A percentile compares a stretch with the other conserved stretches of the same genome.
phyloP scores from a whole-genome alignment of 345 rosid species.

The Cochlearia excelsa region DNA sequence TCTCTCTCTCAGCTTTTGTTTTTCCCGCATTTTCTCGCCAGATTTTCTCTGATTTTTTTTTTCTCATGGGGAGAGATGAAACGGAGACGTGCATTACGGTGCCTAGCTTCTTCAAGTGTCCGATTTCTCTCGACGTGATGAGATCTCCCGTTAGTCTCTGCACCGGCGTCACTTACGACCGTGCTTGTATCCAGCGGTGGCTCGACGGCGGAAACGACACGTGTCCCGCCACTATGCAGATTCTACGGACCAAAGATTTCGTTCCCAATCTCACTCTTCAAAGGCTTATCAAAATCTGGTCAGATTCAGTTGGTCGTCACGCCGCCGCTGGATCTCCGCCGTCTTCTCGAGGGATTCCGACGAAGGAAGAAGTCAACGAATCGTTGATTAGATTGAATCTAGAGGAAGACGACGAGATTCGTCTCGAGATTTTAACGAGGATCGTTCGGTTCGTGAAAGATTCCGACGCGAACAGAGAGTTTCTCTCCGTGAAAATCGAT shows the following conservation, averaged over 20 bases:
- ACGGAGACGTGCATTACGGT: slow-evolving; percentile 52
- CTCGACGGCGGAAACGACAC: slow-evolving; percentile 84
- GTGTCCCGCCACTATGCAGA: slow-evolving; percentile 97
- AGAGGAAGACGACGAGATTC: slow-evolving; percentile 11
- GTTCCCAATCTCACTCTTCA: slow-evolving; percentile 81
- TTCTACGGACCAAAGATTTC: slow-evolving; percentile 60
- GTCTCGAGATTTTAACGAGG: slow-evolving; percentile 30
- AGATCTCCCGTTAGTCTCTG: slow-evolving; percentile 85
- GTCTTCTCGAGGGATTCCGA: slow-evolving; percentile 6
- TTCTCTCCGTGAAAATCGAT: slow-evolving; percentile 48
- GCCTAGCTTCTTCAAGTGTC: slow-evolving; percentile 82
- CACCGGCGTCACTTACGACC: slow-evolving; percentile 96
- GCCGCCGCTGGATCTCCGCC: slow-evolving; percentile 12
- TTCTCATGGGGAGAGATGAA: slow-evolving; percentile 55
- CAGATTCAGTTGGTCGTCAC: slow-evolving; percentile 44
- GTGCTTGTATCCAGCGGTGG: slow-evolving; percentile 83
- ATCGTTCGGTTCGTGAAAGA: slow-evolving; percentile 48
- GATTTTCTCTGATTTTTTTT: slow-evolving; percentile 12
- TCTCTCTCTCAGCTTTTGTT: slow-evolving; percentile 28
- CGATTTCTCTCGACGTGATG: slow-evolving; percentile 96
- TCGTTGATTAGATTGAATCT: slow-evolving; percentile 33
- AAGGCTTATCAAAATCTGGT: slow-evolving; percentile 85
- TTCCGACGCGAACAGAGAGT: slow-evolving; percentile 55
- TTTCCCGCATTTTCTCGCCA: slow-evolving; percentile 36
- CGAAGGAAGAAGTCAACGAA: slow-evolving; percentile 38